A percentile compares a stretch with the other conserved stretches of the same genome.
These are phyloP conservation scores for Leccinum uliginosum DNA, from an alignment of 768 basidiomycete species.

Conservation along the genomic window DNA sequence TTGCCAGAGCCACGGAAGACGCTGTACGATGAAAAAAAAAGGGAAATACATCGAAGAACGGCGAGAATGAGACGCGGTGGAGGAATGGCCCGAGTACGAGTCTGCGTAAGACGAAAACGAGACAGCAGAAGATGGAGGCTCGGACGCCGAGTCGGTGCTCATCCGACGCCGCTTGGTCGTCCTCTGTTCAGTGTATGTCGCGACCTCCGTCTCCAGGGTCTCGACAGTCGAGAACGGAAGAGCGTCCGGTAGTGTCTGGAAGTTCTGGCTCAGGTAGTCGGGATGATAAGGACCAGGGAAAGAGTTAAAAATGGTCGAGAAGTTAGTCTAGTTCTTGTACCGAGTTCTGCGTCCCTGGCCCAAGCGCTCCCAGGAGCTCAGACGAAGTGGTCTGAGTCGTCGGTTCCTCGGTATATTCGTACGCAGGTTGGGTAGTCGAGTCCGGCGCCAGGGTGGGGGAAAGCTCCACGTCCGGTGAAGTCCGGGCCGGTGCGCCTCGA, in stretches of 20 bases:
- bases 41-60: constrained; percentile 63
- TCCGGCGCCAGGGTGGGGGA: constrained; percentile 71
- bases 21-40: constrained; percentile 51
- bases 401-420: constrained; percentile 47
- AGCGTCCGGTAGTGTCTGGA: constrained; percentile 41
- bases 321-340: constrained; percentile 27
- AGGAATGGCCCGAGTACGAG: constrained; percentile 55
- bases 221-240: constrained; percentile 53
- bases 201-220: constrained; percentile 39
- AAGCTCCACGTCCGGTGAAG: constrained; percentile 57
- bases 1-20: constrained; percentile 51
- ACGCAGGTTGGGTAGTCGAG: constrained; percentile 56
- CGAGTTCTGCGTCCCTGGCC: constrained; percentile 25
- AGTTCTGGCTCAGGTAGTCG: constrained; percentile 59
- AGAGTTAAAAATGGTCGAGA: constrained; percentile 36
- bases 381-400: constrained; percentile 39
- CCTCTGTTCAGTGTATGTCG: constrained; percentile 29
- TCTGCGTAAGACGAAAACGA: constrained; percentile 61
- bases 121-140: constrained; percentile 56
- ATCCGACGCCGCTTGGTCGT: constrained; percentile 66
- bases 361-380: constrained; percentile 48
- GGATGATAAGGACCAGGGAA: constrained; percentile 76
- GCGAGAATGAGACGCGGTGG: constrained; percentile 54
- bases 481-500: constrained; percentile 53
- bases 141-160: constrained; percentile 55